Percentiles rank a stretch among this genome's conserved stretches.
These are phyloP conservation scores for Nicotiana obtusifolia DNA, from an alignment of 257 asterid species.

Conservation along the genomic window DNA sequence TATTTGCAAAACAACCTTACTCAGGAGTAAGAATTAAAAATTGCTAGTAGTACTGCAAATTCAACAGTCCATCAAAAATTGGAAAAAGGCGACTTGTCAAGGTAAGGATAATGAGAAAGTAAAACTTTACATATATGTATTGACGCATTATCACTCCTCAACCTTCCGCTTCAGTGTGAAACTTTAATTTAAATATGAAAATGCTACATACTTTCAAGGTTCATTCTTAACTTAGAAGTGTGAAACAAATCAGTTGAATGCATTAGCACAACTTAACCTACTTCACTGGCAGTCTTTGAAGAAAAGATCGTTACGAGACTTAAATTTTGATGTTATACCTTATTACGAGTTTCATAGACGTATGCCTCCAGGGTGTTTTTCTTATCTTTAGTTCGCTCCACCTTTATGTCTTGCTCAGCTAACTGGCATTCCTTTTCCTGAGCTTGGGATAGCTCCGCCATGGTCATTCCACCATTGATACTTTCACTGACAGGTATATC, in stretches of 20 bases:
- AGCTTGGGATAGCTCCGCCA: conserved; percentile 55
- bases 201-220: neutral
- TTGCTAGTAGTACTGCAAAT: neutral
- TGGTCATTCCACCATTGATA: conserved; percentile 59
- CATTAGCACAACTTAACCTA: neutral
- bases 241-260: neutral
- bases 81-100: neutral
- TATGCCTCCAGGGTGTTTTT: conserved; percentile 92
- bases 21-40: neutral
- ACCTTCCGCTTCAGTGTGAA: conserved; percentile 6
- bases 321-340: conserved; percentile 38
- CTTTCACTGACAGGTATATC: conserved; percentile 56
- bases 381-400: conserved; percentile 95
- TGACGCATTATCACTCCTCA: neutral
- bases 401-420: conserved; percentile 65
- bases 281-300: neutral
- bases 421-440: conserved; percentile 62
- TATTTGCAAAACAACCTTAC: conserved; percentile 2
- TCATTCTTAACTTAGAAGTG: neutral
- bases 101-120: neutral
- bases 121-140: neutral
- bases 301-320: neutral
- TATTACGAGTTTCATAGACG: conserved; percentile 88
- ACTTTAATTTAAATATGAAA: neutral
- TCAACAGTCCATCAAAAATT: neutral